Evolutionary conservation across 2,329 filamentous ascomycete genomes (phyloP).

Genomic region (Leptographium radiaticola): DNA sequence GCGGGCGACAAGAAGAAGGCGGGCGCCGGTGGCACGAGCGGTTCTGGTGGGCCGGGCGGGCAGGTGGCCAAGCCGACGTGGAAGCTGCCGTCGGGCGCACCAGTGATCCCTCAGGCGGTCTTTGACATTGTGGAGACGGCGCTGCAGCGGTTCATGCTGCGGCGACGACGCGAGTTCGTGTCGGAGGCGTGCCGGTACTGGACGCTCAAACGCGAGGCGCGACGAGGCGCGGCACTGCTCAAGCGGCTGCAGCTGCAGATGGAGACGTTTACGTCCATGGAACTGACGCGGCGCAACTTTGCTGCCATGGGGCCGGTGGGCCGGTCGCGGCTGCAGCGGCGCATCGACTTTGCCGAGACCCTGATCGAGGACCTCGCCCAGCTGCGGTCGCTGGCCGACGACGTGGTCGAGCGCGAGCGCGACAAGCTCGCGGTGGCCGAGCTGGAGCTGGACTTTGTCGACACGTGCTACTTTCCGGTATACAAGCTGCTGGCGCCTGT

Average conservation of each 20-base stretch:
- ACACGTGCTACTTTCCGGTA: slow-evolving; percentile 86
- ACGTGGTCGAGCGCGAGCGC: slow-evolving; percentile 62
- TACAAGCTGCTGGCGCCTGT: slow-evolving; percentile 63
- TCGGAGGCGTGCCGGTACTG: slow-evolving; percentile 93
- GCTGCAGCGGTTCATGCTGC: slow-evolving; percentile 63
- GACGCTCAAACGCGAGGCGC: slow-evolving; percentile 90
- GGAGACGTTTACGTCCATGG: slow-evolving; percentile 95
- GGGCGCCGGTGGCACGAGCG: background rate
- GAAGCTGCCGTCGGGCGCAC: slow-evolving; percentile 89
- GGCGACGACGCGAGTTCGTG: slow-evolving; percentile 83
- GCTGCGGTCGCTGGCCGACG: slow-evolving; percentile 55
- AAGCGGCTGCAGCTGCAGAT: slow-evolving; percentile 90
- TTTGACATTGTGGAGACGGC: slow-evolving; percentile 77
- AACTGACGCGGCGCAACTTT: slow-evolving; percentile 89
- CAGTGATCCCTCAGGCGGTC: slow-evolving; percentile 81
- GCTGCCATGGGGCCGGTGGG: slow-evolving; percentile 86
- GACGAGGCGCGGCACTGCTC: slow-evolving; percentile 78
- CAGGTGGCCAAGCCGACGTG: slow-evolving; percentile 54
- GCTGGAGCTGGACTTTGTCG: slow-evolving; percentile 65
- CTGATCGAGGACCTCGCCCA: slow-evolving; percentile 66
- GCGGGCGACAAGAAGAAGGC: background rate
- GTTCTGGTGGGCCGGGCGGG: background rate
- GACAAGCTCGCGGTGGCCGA: slow-evolving; percentile 66
- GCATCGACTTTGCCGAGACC: slow-evolving; percentile 76
- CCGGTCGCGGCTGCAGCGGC: slow-evolving; percentile 59